Evolutionary conservation across 345 rosid species (phyloP).

Genomic region (Lepidium aucheri): DNA sequence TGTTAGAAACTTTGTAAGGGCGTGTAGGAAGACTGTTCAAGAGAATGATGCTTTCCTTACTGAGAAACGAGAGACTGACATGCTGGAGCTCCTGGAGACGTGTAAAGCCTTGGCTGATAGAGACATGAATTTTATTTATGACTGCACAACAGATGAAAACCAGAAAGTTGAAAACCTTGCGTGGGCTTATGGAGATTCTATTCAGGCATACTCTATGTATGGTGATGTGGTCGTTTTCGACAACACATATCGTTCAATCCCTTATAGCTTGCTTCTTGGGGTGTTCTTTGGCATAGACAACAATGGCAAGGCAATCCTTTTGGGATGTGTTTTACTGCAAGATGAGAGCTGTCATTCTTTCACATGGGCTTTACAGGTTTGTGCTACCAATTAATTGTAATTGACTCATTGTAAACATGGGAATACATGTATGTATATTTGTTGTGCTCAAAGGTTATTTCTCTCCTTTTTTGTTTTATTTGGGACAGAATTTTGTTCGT

Average conservation of each 20-base stretch:
- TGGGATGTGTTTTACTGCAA: constrained; percentile 79
- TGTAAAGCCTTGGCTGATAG: constrained; percentile 67
- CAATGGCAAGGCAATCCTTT: constrained; percentile 57
- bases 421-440: constrained; percentile 6
- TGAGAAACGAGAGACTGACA: constrained; percentile 70
- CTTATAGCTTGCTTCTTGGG: constrained; percentile 79
- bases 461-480: constrained; percentile 33
- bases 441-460: constrained; percentile 3
- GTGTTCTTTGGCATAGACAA: constrained; percentile 71
- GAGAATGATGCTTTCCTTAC: constrained; percentile 74
- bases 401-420: constrained; percentile 13
- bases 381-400: constrained; percentile 34
- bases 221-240: constrained; percentile 83
- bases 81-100: constrained; percentile 62
- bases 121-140: constrained; percentile 58
- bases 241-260: constrained; percentile 63
- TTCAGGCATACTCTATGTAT: constrained; percentile 44
- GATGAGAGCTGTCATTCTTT: constrained; percentile 69
- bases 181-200: constrained; percentile 73
- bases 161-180: constrained; percentile 74
- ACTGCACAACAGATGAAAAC: constrained; percentile 56
- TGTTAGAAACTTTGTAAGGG: constrained; percentile 84
- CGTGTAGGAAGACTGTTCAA: constrained; percentile 75
- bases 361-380: constrained; percentile 93
- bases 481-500: constrained; percentile 74